A percentile compares a stretch with the other conserved stretches of the same genome.
phyloP scores from a whole-genome alignment of 257 asterid species.

The Solanum chilense region DNA sequence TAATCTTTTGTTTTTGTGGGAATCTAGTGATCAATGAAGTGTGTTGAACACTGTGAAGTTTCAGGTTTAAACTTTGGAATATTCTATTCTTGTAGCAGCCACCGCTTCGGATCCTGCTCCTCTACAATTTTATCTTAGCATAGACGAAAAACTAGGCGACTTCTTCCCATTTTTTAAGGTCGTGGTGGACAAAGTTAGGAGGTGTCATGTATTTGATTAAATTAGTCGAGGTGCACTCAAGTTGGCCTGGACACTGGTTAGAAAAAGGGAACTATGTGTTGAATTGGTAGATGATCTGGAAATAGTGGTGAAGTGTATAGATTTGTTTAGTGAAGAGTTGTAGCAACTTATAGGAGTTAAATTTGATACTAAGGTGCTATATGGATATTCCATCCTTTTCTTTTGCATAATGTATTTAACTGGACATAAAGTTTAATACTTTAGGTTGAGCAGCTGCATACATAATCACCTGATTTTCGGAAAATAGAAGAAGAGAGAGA shows the following conservation, averaged over 20 bases:
- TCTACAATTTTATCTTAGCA: too few species aligned
- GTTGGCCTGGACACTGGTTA: background rate
- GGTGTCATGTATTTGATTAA: background rate
- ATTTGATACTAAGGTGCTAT: background rate
- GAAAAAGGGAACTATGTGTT: background rate
- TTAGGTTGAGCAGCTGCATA: background rate
- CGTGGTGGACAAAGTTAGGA: background rate
- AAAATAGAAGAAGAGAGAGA: background rate
- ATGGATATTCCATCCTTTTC: background rate
- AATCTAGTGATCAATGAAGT: background rate
- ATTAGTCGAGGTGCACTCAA: background rate
- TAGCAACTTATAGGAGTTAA: background rate
- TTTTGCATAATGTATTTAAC: background rate
- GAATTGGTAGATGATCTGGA: background rate
- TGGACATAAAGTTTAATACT: background rate
- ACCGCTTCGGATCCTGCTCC: too few species aligned
- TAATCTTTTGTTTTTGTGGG: background rate
- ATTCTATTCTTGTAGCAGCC: too few species aligned
- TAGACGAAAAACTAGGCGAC: background rate
- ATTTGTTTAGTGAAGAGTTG: background rate
- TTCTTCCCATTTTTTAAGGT: background rate
- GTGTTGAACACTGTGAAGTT: background rate
- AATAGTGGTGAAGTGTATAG: background rate
- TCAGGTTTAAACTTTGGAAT: background rate
- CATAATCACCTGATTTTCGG: background rate